Conservation (phyloP, 345 rosid genomes). For the Linum trigynum region DNA sequence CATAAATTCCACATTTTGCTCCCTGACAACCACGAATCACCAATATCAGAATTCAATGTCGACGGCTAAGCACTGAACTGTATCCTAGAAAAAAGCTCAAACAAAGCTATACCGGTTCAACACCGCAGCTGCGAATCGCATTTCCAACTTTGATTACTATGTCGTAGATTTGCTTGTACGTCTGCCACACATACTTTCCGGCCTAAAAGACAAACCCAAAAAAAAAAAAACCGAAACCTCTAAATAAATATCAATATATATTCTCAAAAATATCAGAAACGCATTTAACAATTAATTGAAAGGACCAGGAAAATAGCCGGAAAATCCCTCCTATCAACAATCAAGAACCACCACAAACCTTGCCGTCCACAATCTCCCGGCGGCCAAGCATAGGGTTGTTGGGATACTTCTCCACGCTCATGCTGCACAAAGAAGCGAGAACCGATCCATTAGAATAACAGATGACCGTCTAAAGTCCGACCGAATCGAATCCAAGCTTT, state of each 20-base stretch:
- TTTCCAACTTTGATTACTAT: constrained; percentile 71
- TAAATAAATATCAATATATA: neutral
- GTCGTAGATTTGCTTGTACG: constrained; percentile 72
- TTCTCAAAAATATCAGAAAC: neutral
- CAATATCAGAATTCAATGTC: neutral
- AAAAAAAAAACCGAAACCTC: neutral
- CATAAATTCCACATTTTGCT: constrained; percentile 85
- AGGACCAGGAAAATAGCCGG: neutral
- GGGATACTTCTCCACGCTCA: constrained; percentile 70
- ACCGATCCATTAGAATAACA: neutral
- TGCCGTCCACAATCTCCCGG: constrained; percentile 67
- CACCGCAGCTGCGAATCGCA: constrained; percentile 71
- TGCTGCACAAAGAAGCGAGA: constrained; percentile 28
- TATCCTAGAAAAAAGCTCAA: neutral
- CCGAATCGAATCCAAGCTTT: neutral
- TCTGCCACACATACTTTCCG: constrained; percentile 79
- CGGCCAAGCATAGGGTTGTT: constrained; percentile 76
- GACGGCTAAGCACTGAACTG: neutral
- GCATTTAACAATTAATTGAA: neutral
- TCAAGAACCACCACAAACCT: constrained; percentile 29
- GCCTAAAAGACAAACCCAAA: constrained; percentile 44
- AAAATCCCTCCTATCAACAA: neutral
- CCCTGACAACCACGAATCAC: constrained; percentile 34
- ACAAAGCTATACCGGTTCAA: constrained; percentile 49
- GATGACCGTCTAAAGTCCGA: neutral